phyloP scores from a whole-genome alignment of 2,329 filamentous ascomycete genomes.

The Dryadomyces quercus-mongolicae region DNA sequence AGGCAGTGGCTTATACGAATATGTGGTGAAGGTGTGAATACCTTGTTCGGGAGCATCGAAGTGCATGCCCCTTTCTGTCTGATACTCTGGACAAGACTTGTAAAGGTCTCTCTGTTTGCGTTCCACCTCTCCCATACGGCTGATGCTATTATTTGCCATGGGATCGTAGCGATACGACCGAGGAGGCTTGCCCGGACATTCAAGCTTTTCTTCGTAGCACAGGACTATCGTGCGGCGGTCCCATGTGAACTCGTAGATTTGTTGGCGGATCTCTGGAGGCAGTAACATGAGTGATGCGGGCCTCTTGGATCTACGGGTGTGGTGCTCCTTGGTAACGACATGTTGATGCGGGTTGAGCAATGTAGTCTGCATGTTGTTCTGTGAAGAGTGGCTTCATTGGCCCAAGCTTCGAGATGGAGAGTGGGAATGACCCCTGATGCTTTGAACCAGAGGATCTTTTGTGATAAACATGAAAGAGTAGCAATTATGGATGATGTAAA shows the following conservation, averaged over 20 bases:
- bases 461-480: no score
- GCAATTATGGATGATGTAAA: no score
- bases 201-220: background rate
- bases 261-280: background rate
- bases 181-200: background rate
- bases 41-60: background rate
- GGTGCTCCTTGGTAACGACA: background rate
- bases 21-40: background rate
- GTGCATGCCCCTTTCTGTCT: background rate
- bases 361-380: no score
- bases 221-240: background rate
- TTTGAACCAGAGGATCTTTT: no score
- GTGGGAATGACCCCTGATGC: no score
- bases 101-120: background rate
- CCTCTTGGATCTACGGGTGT: background rate
- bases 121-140: background rate
- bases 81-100: background rate
- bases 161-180: background rate
- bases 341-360: background rate
- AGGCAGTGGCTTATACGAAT: background rate
- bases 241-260: background rate
- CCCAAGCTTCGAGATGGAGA: no score
- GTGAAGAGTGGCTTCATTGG: no score
- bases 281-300: background rate
- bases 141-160: background rate